Evolutionary conservation across 1,284 basidiomycete species (phyloP), one percentile per base, ranked within the genome.

Genomic region (Pseudomicrostroma phylloplanum): DNA sequence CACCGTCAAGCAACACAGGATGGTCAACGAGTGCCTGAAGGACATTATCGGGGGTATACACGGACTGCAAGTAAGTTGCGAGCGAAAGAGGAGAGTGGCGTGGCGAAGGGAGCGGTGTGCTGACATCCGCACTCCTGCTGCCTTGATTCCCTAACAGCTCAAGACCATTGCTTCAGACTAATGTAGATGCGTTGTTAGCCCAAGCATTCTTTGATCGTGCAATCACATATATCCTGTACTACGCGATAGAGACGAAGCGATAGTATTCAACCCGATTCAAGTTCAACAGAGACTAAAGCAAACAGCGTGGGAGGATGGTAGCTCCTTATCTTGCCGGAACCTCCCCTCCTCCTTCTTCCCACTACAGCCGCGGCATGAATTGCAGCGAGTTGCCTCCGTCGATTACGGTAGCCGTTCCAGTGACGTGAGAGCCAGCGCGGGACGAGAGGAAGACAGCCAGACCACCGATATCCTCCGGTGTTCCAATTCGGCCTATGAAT

Each of bases 1-100:
- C 0, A 89, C 87, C 41, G 86, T 98, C 67, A 96, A 96, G 82
- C 94, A 97, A 80, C 94, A 99, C 81, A 86, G 88, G 67, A 82
- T 97, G 53, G 92, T 99, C 58, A 96, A 91, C 39, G 85, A 90
- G 67, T 85, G 86, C 21, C 81, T 99, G 67, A 93, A 94, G 81
- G 83, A 89, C 71, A 92, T 96, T 78, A 93, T 99, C 63, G 85
- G 86, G 72, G 88, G 85, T 23, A 94, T 97, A 66, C 94, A 99
- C 79, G 94, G 94, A 1, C 81, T 99, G 30, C 93, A 96, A 84
- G 96, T 93, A 92, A 92, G 77, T 85, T 51, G 21, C 36, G n/a
- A 15, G 23, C n/a, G n/a, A n/a, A n/a, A 55, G 12, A 55, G 54
- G 4, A 56, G 54, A 48, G 46, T n/a, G 23, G 46, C 46, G 46